phyloP scores from a whole-genome alignment of 2,329 filamentous ascomycete species.

The Clarireedia homoeocarpa region DNA sequence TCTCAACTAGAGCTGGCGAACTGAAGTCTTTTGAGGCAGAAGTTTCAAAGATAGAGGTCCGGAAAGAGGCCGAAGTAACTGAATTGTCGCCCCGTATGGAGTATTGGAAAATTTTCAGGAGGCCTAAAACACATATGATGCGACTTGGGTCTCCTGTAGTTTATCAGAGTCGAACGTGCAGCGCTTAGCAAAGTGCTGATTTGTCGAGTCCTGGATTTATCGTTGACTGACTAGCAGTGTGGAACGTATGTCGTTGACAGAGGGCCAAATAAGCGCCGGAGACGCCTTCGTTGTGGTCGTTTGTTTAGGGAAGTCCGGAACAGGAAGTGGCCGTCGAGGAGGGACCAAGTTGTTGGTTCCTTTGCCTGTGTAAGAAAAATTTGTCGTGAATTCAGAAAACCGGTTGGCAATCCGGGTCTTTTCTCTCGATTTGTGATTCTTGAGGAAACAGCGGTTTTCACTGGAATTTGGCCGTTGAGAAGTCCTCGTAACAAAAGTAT shows the following conservation, averaged over 20 bases:
- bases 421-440: background rate
- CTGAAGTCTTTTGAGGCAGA: background rate
- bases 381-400: slow-evolving; percentile 1
- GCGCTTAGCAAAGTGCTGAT: background rate
- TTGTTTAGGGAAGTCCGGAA: background rate
- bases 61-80: background rate
- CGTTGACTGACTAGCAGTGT: too few relatives aligned
- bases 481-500: slow-evolving; percentile 7
- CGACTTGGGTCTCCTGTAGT: background rate
- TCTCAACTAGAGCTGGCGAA: background rate
- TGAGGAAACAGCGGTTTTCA: slow-evolving; percentile 13
- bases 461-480: slow-evolving; percentile 26
- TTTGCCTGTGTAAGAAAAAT: background rate
- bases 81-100: background rate
- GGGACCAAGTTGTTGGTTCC: slow-evolving; percentile 1
- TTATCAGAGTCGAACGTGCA: background rate
- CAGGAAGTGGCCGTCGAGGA: background rate
- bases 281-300: background rate
- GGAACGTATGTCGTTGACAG: slow-evolving; percentile 2
- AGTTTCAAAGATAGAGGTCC: background rate
- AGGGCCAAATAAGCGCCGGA: slow-evolving; percentile 1
- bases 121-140: slow-evolving; percentile 1
- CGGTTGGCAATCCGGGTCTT: background rate
- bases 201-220: too few relatives aligned
- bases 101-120: background rate